Evolutionary conservation across 768 basidiomycete genomes (phyloP).

Genomic region (Strobilomyces echinocephalus): DNA sequence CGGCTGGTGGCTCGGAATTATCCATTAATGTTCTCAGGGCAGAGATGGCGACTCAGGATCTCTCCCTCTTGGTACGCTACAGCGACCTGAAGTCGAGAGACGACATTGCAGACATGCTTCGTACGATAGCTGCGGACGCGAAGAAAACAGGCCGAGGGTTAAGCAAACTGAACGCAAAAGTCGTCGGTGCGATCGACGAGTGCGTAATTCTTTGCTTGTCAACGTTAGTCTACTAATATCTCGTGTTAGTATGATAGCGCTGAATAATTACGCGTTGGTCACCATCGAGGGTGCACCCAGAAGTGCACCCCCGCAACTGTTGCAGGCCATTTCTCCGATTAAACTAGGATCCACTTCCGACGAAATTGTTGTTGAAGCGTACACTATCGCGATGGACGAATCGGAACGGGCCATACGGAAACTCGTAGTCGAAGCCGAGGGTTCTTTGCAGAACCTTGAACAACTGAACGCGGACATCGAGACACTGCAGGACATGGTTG

Average conservation of each 20-base stretch:
- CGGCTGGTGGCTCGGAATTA: conserved; percentile 53
- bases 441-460: conserved; percentile 51
- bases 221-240: conserved; percentile 1
- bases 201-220: not conserved
- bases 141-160: conserved; percentile 49
- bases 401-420: conserved; percentile 49
- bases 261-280: conserved; percentile 66
- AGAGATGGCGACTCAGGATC: conserved; percentile 57
- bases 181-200: no score
- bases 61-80: conserved; percentile 55
- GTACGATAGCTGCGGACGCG: conserved; percentile 56
- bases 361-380: conserved; percentile 49
- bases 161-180: no score
- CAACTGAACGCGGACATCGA: conserved; percentile 57
- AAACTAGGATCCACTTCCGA: conserved; percentile 31
- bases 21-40: conserved; percentile 70
- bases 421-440: conserved; percentile 65
- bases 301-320: conserved; percentile 25
- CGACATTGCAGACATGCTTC: conserved; percentile 46
- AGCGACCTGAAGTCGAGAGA: conserved; percentile 63
- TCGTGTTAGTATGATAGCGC: conserved; percentile 55
- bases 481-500: conserved; percentile 53
- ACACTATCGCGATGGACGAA: conserved; percentile 58
- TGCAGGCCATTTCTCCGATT: conserved; percentile 41
- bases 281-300: conserved; percentile 4